Percentiles rank a stretch among this genome's conserved stretches.
Conservation (phyloP, 2,329 filamentous ascomycete genomes). For the Simplicillium sp. region DNA sequence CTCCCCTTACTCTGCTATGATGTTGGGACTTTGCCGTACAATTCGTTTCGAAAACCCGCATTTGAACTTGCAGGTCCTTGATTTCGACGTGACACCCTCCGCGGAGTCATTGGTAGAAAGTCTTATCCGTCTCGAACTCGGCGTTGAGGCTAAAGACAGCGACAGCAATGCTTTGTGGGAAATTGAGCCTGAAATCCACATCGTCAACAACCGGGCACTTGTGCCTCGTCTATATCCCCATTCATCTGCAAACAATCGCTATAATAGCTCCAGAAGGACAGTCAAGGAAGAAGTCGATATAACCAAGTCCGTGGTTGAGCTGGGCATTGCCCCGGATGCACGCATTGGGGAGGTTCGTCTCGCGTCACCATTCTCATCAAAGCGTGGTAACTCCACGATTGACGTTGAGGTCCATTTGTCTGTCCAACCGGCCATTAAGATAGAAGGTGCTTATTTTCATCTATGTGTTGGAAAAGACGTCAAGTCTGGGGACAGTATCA, state of each 20-base stretch:
- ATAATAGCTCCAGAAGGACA: background rate
- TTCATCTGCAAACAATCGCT: background rate
- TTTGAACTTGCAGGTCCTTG: conserved; percentile 3
- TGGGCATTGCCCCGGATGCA: background rate
- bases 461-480: background rate
- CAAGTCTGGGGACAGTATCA: background rate
- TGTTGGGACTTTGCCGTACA: conserved; percentile 5
- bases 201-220: background rate
- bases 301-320: background rate
- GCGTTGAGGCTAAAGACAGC: background rate
- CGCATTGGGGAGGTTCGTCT: background rate
- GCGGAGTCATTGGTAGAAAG: background rate
- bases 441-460: background rate
- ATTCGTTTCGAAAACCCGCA: conserved; percentile 2
- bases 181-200: background rate
- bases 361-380: background rate
- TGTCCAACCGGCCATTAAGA: background rate
- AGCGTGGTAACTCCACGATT: background rate
- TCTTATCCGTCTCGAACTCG: conserved; percentile 2
- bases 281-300: background rate
- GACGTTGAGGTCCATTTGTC: background rate
- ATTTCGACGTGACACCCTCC: conserved; percentile 1
- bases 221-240: background rate
- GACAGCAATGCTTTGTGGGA: background rate
- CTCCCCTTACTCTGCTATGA: conserved; percentile 12